These are phyloP conservation scores for Mucor ambiguus DNA, from an alignment of 371 early-diverging fungal genomes.

Conservation along the genomic window DNA sequence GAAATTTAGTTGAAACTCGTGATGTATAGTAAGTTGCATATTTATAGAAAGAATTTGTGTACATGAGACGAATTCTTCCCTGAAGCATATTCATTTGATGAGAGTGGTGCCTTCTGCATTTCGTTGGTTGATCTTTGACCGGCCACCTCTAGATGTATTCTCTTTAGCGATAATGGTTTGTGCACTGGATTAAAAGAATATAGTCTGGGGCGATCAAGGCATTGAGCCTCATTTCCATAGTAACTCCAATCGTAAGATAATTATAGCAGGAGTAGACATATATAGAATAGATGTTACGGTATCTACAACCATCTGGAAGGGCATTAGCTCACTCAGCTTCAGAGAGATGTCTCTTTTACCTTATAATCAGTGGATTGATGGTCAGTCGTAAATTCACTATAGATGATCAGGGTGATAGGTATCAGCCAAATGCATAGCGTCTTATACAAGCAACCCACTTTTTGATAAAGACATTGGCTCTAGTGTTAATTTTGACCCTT, in stretches of 20 bases:
- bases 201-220: no score
- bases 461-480: not conserved
- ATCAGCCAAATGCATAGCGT: not conserved
- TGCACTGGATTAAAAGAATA: no score
- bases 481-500: not conserved
- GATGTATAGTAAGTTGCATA: not conserved
- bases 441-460: not conserved
- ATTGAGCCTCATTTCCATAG: not conserved
- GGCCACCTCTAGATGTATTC: not conserved
- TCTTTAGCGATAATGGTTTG: not conserved
- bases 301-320: not conserved
- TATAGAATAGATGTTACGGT: not conserved
- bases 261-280: not conserved
- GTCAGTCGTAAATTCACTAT: no score
- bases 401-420: no score
- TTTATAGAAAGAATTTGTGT: not conserved
- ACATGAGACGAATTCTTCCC: not conserved
- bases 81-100: not conserved
- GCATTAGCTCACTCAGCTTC: no score
- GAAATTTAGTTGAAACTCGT: not conserved
- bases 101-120: not conserved
- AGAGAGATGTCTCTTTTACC: no score
- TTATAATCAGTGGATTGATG: no score
- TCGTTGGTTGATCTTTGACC: no score
- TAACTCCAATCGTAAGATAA: not conserved